Evolutionary conservation across 1,284 basidiomycete genomes (phyloP).

Genomic region (Fomitiporia mediterranea): DNA sequence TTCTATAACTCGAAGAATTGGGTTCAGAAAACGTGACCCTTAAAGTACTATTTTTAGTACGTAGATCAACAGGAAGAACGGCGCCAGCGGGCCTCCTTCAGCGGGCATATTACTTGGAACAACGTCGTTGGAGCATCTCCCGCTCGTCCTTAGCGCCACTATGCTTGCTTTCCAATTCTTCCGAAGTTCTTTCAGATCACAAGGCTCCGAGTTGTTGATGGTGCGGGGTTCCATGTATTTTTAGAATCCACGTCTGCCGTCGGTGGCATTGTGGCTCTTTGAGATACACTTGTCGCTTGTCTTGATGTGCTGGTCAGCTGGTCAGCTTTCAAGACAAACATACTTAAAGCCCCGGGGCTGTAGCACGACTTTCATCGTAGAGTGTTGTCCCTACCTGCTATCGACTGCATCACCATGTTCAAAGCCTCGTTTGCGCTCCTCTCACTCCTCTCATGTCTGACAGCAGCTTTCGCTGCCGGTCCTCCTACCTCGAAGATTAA

Average conservation of each 20-base stretch:
- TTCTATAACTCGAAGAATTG: background rate
- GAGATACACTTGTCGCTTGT: background rate
- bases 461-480: background rate
- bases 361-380: too few species aligned
- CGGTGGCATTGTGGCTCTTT: background rate
- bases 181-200: background rate
- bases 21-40: background rate
- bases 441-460: background rate
- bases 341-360: too few species aligned
- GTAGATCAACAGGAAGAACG: background rate
- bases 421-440: too few species aligned
- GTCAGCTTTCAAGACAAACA: background rate
- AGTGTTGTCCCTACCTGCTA: background rate
- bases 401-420: background rate
- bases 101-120: background rate
- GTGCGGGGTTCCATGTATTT: background rate
- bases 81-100: background rate
- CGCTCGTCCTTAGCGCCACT: background rate
- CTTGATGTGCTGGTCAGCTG: background rate
- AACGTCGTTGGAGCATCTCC: background rate
- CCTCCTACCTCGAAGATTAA: conserved; percentile 29
- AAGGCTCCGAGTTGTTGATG: background rate
- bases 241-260: background rate
- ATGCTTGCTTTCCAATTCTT: background rate
- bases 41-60: background rate